Base-by-base conservation (phyloP, 208 protist genomes). In the Leishmania aethiopica region DNA sequence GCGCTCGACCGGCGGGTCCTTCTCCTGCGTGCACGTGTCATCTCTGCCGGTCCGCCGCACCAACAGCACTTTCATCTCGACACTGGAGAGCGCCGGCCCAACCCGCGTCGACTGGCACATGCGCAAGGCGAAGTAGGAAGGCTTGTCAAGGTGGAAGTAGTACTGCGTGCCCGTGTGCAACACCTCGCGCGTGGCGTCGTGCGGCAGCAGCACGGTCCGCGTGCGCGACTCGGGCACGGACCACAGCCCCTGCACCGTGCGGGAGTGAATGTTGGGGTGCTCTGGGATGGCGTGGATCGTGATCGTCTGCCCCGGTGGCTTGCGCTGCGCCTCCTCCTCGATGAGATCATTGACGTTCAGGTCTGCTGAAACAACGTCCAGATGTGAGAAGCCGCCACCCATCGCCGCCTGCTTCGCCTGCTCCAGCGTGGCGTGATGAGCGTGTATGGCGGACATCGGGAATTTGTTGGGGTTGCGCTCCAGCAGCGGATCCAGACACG, bases 91-190 rank as follows among this genome's bases (percentile, higher is more conserved):
- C 40, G 7, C 10, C 7, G 28, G 0, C 45, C 35, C 32, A 17
- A 25, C 25, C 25, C 25, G 10, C 32, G 22, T 57, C 8, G 15
- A 53, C 32, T 35, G 76, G n/a, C 11, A 60, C 1, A 86, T 22
- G 2, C 89, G 82, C 70, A 91, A 75, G 37, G 83, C 90, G 60
- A 93, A 64, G 75, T 88, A 81, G 25, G 86, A 83, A 25, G 91
- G 81, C 32, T 73, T 82, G 55, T 75, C 83, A 37, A 95, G 82
- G 47, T 78, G 84, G n/a, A 95, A 84, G 42, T 81, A 76, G 75
- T 87, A 95, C 81, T 95, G 92, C 45, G 76, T 72, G 73, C 77
- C 82, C 4, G 78, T 79, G 77, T 51, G 82, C 25, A 79, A 28
- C 25, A 47, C n/a, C 47, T 85, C 76, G 0, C 22, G 10, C 22